These are phyloP conservation scores for Candida berthetii DNA, from an alignment of 805 yeast genomes.

Conservation along the genomic window DNA sequence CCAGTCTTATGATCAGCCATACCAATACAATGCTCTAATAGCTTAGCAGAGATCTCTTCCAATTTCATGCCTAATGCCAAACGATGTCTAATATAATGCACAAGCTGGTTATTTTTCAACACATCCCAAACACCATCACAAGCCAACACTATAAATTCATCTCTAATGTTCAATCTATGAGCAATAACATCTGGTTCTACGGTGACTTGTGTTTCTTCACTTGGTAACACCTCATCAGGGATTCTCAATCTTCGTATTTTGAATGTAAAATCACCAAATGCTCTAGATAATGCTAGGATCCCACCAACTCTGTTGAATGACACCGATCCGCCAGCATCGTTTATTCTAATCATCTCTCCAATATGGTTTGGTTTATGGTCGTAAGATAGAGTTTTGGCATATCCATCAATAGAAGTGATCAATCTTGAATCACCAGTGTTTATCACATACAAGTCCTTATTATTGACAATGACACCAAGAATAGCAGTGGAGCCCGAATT, in stretches of 20 bases:
- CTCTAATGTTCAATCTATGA: conserved; percentile 39
- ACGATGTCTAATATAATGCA: conserved; percentile 49
- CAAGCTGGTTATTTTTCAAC: conserved; percentile 48
- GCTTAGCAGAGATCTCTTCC: conserved; percentile 50
- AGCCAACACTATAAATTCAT: conserved; percentile 68
- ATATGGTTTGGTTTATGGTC: conserved; percentile 95
- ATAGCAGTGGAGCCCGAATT: conserved; percentile 50
- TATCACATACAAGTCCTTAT: conserved; percentile 45
- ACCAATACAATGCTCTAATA: conserved; percentile 60
- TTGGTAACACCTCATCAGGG: conserved; percentile 11
- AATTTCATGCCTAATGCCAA: conserved; percentile 51
- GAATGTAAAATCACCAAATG: conserved; percentile 72
- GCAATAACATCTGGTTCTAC: conserved; percentile 70
- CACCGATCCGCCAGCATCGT: conserved; percentile 92
- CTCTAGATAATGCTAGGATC: conserved; percentile 86
- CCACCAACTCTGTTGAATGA: conserved; percentile 94
- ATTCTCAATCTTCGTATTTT: conserved; percentile 24
- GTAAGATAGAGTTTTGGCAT: conserved; percentile 53
- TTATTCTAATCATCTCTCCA: conserved; percentile 87
- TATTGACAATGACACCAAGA: conserved; percentile 36
- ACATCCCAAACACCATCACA: conserved; percentile 87
- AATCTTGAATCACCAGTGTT: conserved; percentile 78
- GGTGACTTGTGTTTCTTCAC: conserved; percentile 75
- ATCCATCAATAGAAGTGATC: conserved; percentile 43
- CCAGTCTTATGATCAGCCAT: conserved; percentile 74